Base-by-base conservation (phyloP, 345 rosid species). In the Eucalyptus virginea region DNA sequence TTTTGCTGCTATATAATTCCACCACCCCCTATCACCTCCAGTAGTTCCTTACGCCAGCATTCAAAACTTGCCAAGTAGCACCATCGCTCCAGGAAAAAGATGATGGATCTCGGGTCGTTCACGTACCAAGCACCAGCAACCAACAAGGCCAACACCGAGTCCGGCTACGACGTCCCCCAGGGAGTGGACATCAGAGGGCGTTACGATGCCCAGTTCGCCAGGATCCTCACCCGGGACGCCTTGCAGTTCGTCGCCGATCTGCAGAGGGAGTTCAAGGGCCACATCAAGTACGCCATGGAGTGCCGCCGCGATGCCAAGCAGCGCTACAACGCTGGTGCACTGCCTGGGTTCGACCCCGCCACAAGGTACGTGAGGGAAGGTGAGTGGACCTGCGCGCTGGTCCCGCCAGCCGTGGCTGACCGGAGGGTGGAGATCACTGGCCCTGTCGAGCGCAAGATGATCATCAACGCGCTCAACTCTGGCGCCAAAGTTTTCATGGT, bases 401-500 rank as follows among this genome's bases (percentile, higher is more conserved):
- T 95, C 4, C 99, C 99, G 5, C 93, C 96, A 0, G 95, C 96
- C 40, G 97, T 95, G 5, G 96, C 96, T 50, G 98, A 98, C 87
- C 87, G 99, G 90, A 94, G 91, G 86, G 98, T 97, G 86, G 98
- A 97, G 93, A 98, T 98, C 52, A 98, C 97, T 2, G 99, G 99
- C 26, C 98, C 98, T 3, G 97, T 93, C 4, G 99, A 96, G 94
- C 93, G 99, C 93, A 98, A 98, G 92, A 98, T 98, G 98, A 90
- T 98, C 94, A 97, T 97, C 90, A 98, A 98, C 88, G 99, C 99
- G 40, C 96, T 98, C 87, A 98, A 98, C 91, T 96, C 99, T 26
- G 98, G 97, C 14, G 99, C 99, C 89, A 96, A 96, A 94, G 99
- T 98, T 89, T 98, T 98, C 92, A 98, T 96, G 99, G 98, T 96